phyloP scores from a whole-genome alignment of 208 protist genomes.

The Trypanosoma theileri region DNA sequence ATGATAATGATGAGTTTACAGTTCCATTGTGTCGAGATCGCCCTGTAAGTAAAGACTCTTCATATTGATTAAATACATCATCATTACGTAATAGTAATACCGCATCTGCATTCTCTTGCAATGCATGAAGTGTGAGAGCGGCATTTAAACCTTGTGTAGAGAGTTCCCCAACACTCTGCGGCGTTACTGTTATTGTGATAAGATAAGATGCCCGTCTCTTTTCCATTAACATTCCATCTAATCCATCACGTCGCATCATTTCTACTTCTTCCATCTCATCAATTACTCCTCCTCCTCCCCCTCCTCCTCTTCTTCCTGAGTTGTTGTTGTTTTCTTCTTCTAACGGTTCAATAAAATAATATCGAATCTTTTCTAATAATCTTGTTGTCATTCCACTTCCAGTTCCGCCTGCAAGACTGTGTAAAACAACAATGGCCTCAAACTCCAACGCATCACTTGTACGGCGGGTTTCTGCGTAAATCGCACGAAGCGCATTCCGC shows the following conservation, averaged over 20 bases:
- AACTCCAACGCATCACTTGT: slow-evolving; percentile 51
- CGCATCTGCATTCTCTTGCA: slow-evolving; percentile 62
- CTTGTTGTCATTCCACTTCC: slow-evolving; percentile 78
- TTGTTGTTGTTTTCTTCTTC: slow-evolving; percentile 7
- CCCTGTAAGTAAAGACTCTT: background rate
- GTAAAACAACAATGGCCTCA: slow-evolving; percentile 80
- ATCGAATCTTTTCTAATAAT: slow-evolving; percentile 77
- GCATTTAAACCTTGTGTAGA: slow-evolving; percentile 80
- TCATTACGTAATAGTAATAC: slow-evolving; percentile 82
- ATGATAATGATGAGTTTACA: background rate
- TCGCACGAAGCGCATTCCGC: slow-evolving; percentile 54
- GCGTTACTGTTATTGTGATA: slow-evolving; percentile 69
- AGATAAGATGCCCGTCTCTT: slow-evolving; percentile 72
- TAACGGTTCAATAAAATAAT: slow-evolving; percentile 77
- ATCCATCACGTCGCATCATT: slow-evolving; percentile 59
- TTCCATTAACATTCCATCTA: slow-evolving; percentile 71
- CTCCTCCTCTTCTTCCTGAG: background rate
- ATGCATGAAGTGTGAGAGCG: slow-evolving; percentile 61
- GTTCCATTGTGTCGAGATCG: background rate
- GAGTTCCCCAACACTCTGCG: slow-evolving; percentile 67
- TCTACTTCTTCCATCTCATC: slow-evolving; percentile 56
- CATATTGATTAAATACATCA: slow-evolving; percentile 31
- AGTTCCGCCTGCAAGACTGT: slow-evolving; percentile 84
- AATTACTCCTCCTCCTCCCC: background rate
- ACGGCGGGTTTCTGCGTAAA: slow-evolving; percentile 76